Base-by-base conservation (phyloP, 2,329 filamentous ascomycete species). In the Elsinoe fawcettii region DNA sequence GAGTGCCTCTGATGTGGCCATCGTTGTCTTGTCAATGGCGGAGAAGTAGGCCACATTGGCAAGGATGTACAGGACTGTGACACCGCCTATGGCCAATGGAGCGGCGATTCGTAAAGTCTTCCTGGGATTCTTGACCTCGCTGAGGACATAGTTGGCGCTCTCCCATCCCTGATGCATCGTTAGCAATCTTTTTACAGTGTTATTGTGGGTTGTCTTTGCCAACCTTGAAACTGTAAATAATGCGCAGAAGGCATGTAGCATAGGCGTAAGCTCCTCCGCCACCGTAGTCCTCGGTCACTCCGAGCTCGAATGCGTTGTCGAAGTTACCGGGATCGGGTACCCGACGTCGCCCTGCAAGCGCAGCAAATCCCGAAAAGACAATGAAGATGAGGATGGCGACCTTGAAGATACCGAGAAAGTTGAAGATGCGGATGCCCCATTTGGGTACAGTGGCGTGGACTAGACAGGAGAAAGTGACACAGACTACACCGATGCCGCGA, bases 221-320 rank as follows among this genome's bases (percentile, higher is more conserved):
- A 18, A 51, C 46, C 20, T 85, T 79, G 64, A 83, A 88, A 60
- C 79, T 83, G 79, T 84, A 87, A 64, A 87, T 84, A 60, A 87
- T 83, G 63, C 86, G 87, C 74, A 86, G 87, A 0, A 88, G 71
- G 0, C 85, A 83, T 1, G 81, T 86, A n/a, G 86, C 83, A 32
- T 86, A 76, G 49, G 82, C 82, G 61, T 87, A 87, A 1, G 82
- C 78, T 62, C 79, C 84, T 6, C 81, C 80, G 0, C 81, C 85
- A n/a, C 53, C 53, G 20, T 55, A 55, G 16, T 55, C 53, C 12
- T 55, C 39, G 23, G 53, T 55, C 4, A 18, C 11, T 9, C 25
- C 53, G n/a, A 55, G 14, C 8, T 36, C 76, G 61, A 87, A 88
- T 8, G 82, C 79, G 59, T 84, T 76, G 61, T 71, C 69, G 65